Percentiles rank a stretch among this genome's conserved stretches.
These are phyloP conservation scores for Jatropha podagrica DNA, from an alignment of 441 rosid species.

Conservation along the genomic window DNA sequence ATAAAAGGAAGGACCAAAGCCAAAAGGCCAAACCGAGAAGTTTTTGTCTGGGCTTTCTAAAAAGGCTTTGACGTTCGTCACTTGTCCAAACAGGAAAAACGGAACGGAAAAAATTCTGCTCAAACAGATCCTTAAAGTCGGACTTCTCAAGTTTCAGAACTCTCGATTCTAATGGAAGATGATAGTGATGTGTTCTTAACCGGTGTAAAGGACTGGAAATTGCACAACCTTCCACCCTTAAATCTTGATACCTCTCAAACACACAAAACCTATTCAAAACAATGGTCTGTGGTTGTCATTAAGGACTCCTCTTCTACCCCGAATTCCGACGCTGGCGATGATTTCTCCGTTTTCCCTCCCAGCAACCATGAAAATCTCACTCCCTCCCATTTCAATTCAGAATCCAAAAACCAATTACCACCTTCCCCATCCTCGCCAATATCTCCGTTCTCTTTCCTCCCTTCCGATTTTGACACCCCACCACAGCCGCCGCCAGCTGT, in stretches of 20 bases:
- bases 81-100: neutral
- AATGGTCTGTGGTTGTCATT: slow-evolving; percentile 47
- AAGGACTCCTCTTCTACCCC: slow-evolving; percentile 31
- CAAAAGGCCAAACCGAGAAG: too few relatives aligned
- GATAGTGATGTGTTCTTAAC: neutral
- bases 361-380: slow-evolving; percentile 71
- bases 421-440: slow-evolving; percentile 5
- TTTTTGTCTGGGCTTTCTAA: neutral
- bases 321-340: slow-evolving; percentile 2
- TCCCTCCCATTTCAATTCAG: slow-evolving; percentile 15
- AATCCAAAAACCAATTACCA: neutral
- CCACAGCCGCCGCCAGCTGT: slow-evolving; percentile 7
- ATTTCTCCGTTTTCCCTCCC: slow-evolving; percentile 61
- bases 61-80: neutral
- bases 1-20: too few relatives aligned
- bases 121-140: too few relatives aligned
- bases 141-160: neutral
- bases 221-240: slow-evolving; percentile 11
- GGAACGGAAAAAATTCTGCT: neutral
- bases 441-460: neutral
- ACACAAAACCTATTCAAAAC: slow-evolving; percentile 17
- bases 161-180: neutral
- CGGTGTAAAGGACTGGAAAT: slow-evolving; percentile 5
- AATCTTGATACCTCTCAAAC: neutral
- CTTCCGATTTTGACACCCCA: neutral